Conservation (phyloP, 768 basidiomycete species). For the Cystobasidium onofrii region DNA sequence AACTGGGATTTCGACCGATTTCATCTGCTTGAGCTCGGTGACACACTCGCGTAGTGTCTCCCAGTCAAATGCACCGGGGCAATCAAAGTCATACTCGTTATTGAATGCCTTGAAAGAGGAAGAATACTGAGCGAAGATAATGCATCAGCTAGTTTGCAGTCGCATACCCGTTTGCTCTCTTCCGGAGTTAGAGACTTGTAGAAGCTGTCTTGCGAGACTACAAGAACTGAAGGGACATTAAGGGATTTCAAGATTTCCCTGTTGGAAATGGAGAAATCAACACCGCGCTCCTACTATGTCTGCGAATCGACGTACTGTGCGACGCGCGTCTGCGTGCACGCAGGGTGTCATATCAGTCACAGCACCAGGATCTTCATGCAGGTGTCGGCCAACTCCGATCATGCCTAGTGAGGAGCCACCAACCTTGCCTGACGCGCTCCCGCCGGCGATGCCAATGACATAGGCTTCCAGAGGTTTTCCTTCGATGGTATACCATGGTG, state of each 20-base stretch:
- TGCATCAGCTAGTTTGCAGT: too few species aligned
- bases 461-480: conserved; percentile 46
- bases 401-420: not conserved
- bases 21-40: conserved; percentile 69
- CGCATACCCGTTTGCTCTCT: conserved; percentile 64
- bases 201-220: conserved; percentile 93
- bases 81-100: conserved; percentile 68
- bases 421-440: conserved; percentile 49
- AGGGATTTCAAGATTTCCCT: conserved; percentile 46
- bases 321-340: conserved; percentile 31
- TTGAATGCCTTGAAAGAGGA: not conserved
- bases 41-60: conserved; percentile 80
- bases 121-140: too few species aligned
- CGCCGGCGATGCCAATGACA: conserved; percentile 50
- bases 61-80: conserved; percentile 88
- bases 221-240: conserved; percentile 58
- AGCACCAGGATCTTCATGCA: not conserved
- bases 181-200: conserved; percentile 73
- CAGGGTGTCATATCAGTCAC: not conserved
- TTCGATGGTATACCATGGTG: conserved; percentile 47
- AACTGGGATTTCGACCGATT: conserved; percentile 67
- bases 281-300: not conserved
- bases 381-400: not conserved
- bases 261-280: not conserved
- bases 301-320: conserved; percentile 9